Percentiles rank a stretch among this genome's conserved stretches.
These are phyloP conservation scores for Phytopythium delawarense DNA, from an alignment of 352 stramenopile species.

Conservation along the genomic window DNA sequence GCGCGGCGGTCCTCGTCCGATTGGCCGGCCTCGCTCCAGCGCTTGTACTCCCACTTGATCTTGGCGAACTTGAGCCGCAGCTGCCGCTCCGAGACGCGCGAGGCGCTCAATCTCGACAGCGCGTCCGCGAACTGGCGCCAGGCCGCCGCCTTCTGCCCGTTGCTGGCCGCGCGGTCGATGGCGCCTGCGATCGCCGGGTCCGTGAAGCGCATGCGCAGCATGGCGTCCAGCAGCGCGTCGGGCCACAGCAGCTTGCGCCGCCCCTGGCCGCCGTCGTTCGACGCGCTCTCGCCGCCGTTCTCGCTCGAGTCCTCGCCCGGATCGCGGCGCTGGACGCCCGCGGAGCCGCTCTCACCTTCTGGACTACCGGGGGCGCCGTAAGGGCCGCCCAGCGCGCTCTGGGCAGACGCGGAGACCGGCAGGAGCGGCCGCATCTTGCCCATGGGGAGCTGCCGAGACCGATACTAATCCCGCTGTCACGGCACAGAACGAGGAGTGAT, in stretches of 20 bases:
- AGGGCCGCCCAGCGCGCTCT: background rate
- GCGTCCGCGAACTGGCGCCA: background rate
- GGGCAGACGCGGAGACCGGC: background rate
- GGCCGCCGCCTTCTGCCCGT: slow-evolving; percentile 1
- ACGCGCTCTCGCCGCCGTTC: background rate
- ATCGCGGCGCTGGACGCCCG: background rate
- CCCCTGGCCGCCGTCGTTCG: background rate
- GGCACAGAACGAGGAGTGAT: too few relatives aligned
- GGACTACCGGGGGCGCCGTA: background rate
- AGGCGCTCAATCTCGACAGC: background rate
- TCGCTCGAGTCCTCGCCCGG: background rate
- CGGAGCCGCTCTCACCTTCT: too few relatives aligned
- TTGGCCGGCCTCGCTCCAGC: background rate
- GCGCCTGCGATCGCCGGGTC: background rate
- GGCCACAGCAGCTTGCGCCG: slow-evolving; percentile 2
- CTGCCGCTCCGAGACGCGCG: background rate
- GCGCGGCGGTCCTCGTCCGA: background rate
- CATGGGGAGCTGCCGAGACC: background rate
- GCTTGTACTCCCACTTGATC: slow-evolving; percentile 6
- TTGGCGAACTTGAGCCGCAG: slow-evolving; percentile 6
- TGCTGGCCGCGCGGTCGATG: background rate
- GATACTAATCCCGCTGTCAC: too few relatives aligned
- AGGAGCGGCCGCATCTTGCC: background rate
- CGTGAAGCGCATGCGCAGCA: slow-evolving; percentile 2
- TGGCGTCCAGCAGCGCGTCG: background rate